These are phyloP conservation scores for Leishmania tropica DNA, from an alignment of 208 protist genomes.

Conservation along the genomic window DNA sequence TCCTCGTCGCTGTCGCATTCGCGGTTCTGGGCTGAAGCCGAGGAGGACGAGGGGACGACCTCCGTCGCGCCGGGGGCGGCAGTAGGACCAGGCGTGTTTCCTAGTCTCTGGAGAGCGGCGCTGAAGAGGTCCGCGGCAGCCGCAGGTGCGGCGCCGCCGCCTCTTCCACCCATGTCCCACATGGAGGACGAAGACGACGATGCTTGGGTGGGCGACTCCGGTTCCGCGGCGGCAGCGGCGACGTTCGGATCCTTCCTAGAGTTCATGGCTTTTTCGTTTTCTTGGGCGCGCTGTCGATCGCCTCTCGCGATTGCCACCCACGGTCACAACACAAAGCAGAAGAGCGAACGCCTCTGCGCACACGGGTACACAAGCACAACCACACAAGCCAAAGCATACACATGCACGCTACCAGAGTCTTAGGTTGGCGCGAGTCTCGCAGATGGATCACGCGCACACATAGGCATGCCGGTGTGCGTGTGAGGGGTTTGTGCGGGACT, in stretches of 20 bases:
- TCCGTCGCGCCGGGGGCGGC: not conserved
- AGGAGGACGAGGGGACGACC: not conserved
- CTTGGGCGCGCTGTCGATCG: not conserved
- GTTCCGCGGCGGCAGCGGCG: not conserved
- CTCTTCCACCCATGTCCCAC: not conserved
- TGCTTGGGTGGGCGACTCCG: not conserved
- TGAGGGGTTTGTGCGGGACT: not conserved
- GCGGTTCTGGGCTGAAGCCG: slow-evolving; percentile 7
- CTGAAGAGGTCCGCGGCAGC: slow-evolving; percentile 2
- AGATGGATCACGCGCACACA: not conserved
- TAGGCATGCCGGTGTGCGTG: not conserved
- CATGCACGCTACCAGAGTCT: not conserved
- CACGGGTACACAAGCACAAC: not conserved
- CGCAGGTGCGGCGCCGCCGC: not conserved
- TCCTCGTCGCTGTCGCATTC: slow-evolving; percentile 32
- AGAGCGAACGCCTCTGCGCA: not conserved
- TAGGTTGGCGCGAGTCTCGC: not conserved
- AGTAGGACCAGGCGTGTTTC: not conserved
- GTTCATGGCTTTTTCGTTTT: not conserved
- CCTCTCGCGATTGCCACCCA: not conserved
- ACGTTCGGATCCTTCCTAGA: not conserved
- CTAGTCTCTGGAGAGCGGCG: slow-evolving; percentile 9
- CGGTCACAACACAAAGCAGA: not conserved
- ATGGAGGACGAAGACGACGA: not conserved
- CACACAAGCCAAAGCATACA: not conserved